A percentile compares a stretch with the other conserved stretches of the same genome.
These are phyloP conservation scores for Penicillium egyptiacum DNA, from an alignment of 495 filamentous ascomycete genomes.

Conservation along the genomic window DNA sequence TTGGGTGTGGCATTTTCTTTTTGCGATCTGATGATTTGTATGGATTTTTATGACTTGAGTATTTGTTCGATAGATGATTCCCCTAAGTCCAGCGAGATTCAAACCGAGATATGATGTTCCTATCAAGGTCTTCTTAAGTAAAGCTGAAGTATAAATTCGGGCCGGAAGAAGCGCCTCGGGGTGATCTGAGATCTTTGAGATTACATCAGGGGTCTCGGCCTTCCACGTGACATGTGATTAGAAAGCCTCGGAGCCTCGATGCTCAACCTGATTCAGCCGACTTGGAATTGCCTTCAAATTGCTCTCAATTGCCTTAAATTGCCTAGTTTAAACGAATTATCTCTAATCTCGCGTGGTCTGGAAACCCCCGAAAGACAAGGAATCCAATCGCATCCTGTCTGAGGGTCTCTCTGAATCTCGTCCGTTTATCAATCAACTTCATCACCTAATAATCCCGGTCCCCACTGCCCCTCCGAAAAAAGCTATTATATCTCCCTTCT, in stretches of 20 bases:
- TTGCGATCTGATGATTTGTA: constrained; percentile 13
- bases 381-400: constrained; percentile 11
- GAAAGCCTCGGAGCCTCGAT: constrained; percentile 31
- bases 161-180: background rate
- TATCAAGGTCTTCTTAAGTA: background rate
- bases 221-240: constrained; percentile 29
- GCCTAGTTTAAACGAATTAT: background rate
- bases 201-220: constrained; percentile 26
- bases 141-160: background rate
- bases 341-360: constrained; percentile 4
- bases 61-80: constrained; percentile 1
- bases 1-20: constrained; percentile 4
- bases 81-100: constrained; percentile 2
- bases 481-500: constrained; percentile 21
- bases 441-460: constrained; percentile 15
- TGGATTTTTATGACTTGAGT: constrained; percentile 8
- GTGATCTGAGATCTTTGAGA: constrained; percentile 13
- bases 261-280: constrained; percentile 27
- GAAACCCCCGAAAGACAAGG: constrained; percentile 15
- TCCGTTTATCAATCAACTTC: constrained; percentile 15
- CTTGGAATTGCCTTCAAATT: background rate
- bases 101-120: background rate
- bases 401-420: constrained; percentile 19
- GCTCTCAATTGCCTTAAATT: background rate
- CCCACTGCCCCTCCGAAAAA: constrained; percentile 29